phyloP scores from a whole-genome alignment of 768 basidiomycete species.

The Tylopilus balloui region DNA sequence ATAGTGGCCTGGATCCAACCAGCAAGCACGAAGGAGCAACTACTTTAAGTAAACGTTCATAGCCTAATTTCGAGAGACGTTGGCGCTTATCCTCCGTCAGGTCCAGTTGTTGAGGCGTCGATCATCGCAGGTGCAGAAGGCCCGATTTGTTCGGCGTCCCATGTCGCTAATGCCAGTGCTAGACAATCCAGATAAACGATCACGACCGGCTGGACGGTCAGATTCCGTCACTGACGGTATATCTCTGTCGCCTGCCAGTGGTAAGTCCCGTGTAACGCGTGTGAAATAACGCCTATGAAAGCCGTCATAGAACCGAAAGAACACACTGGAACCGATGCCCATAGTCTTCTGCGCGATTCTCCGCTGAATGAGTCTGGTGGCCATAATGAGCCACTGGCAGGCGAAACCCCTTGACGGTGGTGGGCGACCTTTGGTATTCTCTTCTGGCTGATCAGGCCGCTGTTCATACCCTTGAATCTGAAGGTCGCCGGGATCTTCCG shows the following conservation, averaged over 20 bases:
- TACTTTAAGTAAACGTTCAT: constrained; percentile 21
- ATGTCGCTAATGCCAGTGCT: constrained; percentile 10
- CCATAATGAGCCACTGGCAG: constrained; percentile 14
- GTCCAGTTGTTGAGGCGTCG: constrained; percentile 21
- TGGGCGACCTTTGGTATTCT: constrained; percentile 46
- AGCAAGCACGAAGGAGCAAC: constrained; percentile 23
- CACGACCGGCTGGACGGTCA: not conserved
- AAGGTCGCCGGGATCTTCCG: constrained; percentile 47
- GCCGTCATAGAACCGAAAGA: constrained; percentile 16
- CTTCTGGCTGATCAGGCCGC: constrained; percentile 39
- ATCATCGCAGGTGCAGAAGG: constrained; percentile 15
- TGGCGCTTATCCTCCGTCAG: constrained; percentile 15
- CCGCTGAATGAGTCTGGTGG: constrained; percentile 8
- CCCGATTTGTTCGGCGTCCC: constrained; percentile 1
- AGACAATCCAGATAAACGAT: constrained; percentile 13
- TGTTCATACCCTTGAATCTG: constrained; percentile 40
- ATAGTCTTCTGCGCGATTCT: constrained; percentile 4
- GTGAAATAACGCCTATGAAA: constrained; percentile 6
- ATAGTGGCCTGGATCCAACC: not conserved
- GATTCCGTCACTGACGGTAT: not conserved
- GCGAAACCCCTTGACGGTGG: constrained; percentile 40
- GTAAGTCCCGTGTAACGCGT: constrained; percentile 11
- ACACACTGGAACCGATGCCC: not conserved
- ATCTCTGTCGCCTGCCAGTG: constrained; percentile 4
- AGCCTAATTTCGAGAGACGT: not conserved